Conservation (phyloP, 1,139 yeast species). For the Lodderomyces elongisporus region DNA sequence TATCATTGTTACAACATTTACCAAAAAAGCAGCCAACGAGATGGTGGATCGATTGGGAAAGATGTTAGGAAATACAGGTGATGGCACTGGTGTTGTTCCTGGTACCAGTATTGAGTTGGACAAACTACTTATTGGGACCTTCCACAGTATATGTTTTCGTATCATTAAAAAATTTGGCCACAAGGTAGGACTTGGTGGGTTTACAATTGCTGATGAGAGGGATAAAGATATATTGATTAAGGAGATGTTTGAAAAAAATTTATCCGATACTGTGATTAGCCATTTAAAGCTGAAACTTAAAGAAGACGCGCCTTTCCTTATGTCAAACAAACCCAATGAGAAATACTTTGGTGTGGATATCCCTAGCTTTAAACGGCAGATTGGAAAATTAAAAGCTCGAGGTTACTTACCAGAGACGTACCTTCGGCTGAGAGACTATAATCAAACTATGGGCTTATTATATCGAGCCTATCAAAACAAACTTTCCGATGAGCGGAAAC, state of each 20-base stretch:
- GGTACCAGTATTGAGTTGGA: constrained; percentile 29
- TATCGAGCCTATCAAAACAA: constrained; percentile 51
- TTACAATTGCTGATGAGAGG: constrained; percentile 62
- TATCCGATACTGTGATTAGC: constrained; percentile 20
- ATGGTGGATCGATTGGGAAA: constrained; percentile 56
- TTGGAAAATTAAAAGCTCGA: constrained; percentile 50
- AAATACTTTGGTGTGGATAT: constrained; percentile 30
- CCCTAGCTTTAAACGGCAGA: constrained; percentile 35
- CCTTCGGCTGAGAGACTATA: constrained; percentile 7
- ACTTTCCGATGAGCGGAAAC: constrained; percentile 34
- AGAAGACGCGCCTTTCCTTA: constrained; percentile 2
- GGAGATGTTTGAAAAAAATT: constrained; percentile 33
- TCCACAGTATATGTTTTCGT: constrained; percentile 72
- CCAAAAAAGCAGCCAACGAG: constrained; percentile 85
- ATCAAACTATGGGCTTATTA: constrained; percentile 23
- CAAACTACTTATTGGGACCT: constrained; percentile 69
- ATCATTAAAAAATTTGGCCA: constrained; percentile 55
- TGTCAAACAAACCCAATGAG: constrained; percentile 9
- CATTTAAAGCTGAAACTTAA: constrained; percentile 16
- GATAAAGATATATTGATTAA: constrained; percentile 52
- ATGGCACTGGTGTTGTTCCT: too few relatives aligned
- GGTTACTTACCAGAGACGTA: constrained; percentile 41
- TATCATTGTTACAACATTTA: constrained; percentile 82
- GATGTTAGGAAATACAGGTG: constrained; percentile 37
- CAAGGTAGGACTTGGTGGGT: constrained; percentile 42